Evolutionary conservation across 352 stramenopile species (phyloP), one percentile per base, ranked within the genome.

Genomic region (Pythium dissimile): DNA sequence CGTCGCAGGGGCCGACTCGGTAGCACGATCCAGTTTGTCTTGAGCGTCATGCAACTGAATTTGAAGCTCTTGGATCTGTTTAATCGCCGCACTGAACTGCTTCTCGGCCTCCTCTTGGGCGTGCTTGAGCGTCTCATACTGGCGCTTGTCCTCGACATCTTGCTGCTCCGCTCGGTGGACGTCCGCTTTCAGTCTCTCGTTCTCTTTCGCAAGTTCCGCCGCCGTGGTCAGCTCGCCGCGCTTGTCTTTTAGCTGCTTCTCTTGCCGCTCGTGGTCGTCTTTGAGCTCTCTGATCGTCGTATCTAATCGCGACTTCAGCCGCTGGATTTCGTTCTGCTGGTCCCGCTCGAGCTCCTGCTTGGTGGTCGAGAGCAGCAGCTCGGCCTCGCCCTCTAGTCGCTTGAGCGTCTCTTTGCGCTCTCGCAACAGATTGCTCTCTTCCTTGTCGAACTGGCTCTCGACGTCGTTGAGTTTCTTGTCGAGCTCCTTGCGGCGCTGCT

Each of bases 391-490:
- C 48, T 89, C 82, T 0, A 92, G 44, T 1, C 67, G 55, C 64
- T 88, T 89, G 11, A 87, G 44, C 47, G 88, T 84, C 35, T 89
- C 80, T 44, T 88, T 87, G 31, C 66, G 74, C 31, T 74, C 69
- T 13, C 77, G 67, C 15, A 81, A 45, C 23, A 85, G 24, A 28
- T 66, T 56, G 47, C 71, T 87, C 43, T 90, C 75, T 24, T 87
- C 75, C 47, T 69, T 74, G 53, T 90, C 80, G 30, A 81, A 84
- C 34, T 87, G 72, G 31, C 85, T 77, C 56, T 92, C 80, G 13
- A 92, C 54, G 18, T 88, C 75, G 31, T 83, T 78, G 21, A 72
- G 62, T 43, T 86, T 86, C 53, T 83, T 89, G n/a, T 86, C 74
- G 4, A 85, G 60, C 38, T 90, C 79, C 28, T 80, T 86, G 18